Percentiles rank a stretch among this genome's conserved stretches.
Conservation (phyloP, 2,329 filamentous ascomycete species). For the Colletotrichum spaethianum region DNA sequence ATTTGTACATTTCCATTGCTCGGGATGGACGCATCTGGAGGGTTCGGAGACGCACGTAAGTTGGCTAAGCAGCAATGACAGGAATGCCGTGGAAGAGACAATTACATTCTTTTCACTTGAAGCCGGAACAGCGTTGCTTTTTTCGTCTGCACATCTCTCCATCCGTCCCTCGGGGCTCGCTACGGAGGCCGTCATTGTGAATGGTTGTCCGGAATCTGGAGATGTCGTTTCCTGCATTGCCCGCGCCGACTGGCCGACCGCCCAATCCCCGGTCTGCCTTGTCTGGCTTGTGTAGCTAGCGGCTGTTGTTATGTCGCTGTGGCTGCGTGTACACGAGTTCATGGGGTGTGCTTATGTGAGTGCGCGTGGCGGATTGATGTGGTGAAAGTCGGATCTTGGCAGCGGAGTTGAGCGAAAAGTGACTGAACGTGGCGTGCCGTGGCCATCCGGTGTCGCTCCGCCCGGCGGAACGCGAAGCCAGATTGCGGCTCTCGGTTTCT, state of each 20-base stretch:
- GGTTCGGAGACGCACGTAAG: neutral
- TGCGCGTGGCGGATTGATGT: constrained; percentile 1
- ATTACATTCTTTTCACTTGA: neutral
- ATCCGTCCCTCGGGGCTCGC: neutral
- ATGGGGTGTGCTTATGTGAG: neutral
- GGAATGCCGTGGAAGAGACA: neutral
- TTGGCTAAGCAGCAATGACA: neutral
- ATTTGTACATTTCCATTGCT: neutral
- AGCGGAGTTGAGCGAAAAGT: constrained; percentile 24
- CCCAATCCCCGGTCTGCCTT: neutral
- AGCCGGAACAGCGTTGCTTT: constrained; percentile 1
- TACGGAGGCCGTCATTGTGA: constrained; percentile 5
- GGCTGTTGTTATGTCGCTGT: neutral
- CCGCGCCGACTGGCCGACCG: neutral
- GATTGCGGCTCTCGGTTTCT: neutral
- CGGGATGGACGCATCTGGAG: neutral
- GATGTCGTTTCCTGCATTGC: neutral
- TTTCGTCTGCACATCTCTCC: constrained; percentile 7
- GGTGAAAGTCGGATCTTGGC: constrained; percentile 16
- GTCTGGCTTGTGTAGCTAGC: neutral
- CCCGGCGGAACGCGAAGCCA: constrained; percentile 29
- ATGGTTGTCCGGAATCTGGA: constrained; percentile 9
- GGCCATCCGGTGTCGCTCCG: constrained; percentile 34
- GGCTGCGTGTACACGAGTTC: neutral
- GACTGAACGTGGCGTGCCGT: constrained; percentile 34